Evolutionary conservation across 2,329 filamentous ascomycete species (phyloP).

Genomic region (Whalleya microplaca): DNA sequence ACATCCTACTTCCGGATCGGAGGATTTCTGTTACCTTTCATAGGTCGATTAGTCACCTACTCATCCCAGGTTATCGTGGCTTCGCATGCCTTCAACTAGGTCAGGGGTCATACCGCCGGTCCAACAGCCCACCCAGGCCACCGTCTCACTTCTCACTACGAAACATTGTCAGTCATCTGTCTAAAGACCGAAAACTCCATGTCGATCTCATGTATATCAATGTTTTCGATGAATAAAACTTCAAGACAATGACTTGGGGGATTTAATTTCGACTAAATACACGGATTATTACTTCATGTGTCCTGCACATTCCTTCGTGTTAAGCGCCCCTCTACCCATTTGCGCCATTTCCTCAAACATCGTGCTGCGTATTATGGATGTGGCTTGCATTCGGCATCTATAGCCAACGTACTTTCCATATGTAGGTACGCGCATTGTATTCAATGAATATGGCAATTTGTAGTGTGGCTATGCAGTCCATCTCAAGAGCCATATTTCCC

Average conservation of each 20-base stretch:
- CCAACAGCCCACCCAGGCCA: background rate
- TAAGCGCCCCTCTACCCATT: background rate
- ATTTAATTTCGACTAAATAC: background rate
- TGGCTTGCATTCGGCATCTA: background rate
- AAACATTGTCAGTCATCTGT: constrained; percentile 4
- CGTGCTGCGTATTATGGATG: background rate
- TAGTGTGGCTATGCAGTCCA: background rate
- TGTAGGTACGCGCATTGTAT: background rate
- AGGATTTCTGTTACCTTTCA: background rate
- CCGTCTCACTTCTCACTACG: constrained; percentile 8
- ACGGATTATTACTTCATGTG: background rate
- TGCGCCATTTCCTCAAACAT: background rate
- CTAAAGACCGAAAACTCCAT: constrained; percentile 11
- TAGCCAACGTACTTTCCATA: background rate
- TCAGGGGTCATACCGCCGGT: constrained; percentile 6
- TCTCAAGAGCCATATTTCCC: background rate
- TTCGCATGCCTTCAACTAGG: constrained; percentile 3
- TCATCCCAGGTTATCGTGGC: background rate
- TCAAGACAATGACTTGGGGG: background rate
- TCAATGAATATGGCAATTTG: background rate
- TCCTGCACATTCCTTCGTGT: background rate
- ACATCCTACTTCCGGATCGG: background rate
- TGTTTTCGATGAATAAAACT: background rate
- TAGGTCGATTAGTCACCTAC: constrained; percentile 13
- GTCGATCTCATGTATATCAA: constrained; percentile 9